phyloP scores from a whole-genome alignment of 192 early-diverging fungal species.

The Podila clonocystis region DNA sequence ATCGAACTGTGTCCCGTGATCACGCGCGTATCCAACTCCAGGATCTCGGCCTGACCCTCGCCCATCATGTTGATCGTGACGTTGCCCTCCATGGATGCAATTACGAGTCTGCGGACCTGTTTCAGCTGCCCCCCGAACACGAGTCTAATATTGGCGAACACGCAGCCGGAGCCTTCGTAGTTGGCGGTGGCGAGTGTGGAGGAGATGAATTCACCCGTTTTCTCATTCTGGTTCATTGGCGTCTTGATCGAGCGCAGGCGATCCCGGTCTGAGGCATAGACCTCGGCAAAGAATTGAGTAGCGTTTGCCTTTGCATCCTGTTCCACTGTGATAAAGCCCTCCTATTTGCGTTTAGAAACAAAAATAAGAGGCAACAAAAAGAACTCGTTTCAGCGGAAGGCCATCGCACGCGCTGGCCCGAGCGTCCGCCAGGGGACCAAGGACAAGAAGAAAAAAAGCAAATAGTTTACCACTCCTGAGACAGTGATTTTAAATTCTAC shows the following conservation, averaged over 20 bases:
- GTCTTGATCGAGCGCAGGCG: not conserved
- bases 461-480: not conserved
- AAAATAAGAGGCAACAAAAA: too few species aligned
- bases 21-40: slow-evolving; percentile 1
- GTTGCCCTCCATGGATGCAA: slow-evolving; percentile 5
- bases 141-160: not conserved
- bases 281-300: not conserved
- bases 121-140: not conserved
- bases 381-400: too few species aligned
- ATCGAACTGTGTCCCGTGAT: slow-evolving; percentile 20
- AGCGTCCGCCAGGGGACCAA: too few species aligned
- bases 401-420: too few species aligned
- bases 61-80: slow-evolving; percentile 3
- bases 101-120: not conserved
- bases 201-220: not conserved
- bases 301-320: not conserved
- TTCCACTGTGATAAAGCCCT: slow-evolving; percentile 10
- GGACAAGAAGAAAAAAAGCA: not conserved
- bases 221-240: not conserved
- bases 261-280: slow-evolving; percentile 2
- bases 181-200: not conserved
- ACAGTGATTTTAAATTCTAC: not conserved
- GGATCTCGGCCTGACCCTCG: not conserved
- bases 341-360: not conserved
- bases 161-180: not conserved